These are phyloP conservation scores for Hamigera avellanea DNA, from an alignment of 495 filamentous ascomycete species.

Conservation along the genomic window DNA sequence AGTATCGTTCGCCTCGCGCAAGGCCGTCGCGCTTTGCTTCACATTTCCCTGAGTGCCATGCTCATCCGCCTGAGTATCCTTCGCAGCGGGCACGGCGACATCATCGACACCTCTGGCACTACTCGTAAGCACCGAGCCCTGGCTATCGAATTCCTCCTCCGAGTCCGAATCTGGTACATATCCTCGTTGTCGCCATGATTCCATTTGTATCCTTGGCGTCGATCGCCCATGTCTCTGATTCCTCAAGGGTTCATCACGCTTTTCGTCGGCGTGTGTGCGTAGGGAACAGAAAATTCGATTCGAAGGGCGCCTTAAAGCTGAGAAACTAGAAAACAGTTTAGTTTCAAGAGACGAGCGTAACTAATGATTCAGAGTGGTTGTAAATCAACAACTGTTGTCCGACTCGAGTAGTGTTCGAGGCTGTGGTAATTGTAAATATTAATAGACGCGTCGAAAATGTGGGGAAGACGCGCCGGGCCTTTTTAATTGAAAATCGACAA, in stretches of 20 bases:
- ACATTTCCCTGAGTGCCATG: background rate
- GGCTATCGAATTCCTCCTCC: slow-evolving; percentile 38
- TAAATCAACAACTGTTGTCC: too few relatives aligned
- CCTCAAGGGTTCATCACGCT: background rate
- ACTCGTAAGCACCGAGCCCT: too few relatives aligned
- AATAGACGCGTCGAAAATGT: slow-evolving; percentile 30
- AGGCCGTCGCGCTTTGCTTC: background rate
- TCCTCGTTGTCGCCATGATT: slow-evolving; percentile 50
- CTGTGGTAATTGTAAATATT: too few relatives aligned
- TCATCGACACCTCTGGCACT: too few relatives aligned
- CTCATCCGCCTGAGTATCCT: too few relatives aligned
- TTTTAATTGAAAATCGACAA: slow-evolving; percentile 2
- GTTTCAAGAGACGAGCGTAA: too few relatives aligned
- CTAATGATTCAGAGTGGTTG: too few relatives aligned
- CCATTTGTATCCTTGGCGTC: slow-evolving; percentile 37
- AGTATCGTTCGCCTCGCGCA: background rate
- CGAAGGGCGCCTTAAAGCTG: background rate
- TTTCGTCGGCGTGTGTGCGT: background rate
- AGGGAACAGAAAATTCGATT: too few relatives aligned
- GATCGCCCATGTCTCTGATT: slow-evolving; percentile 31
- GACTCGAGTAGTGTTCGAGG: too few relatives aligned
- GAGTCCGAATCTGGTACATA: slow-evolving; percentile 54
- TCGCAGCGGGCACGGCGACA: too few relatives aligned
- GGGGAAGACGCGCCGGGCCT: slow-evolving; percentile 19
- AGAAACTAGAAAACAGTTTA: background rate